Evolutionary conservation across 768 basidiomycete genomes (phyloP).

Genomic region (Suillus occidentalis): DNA sequence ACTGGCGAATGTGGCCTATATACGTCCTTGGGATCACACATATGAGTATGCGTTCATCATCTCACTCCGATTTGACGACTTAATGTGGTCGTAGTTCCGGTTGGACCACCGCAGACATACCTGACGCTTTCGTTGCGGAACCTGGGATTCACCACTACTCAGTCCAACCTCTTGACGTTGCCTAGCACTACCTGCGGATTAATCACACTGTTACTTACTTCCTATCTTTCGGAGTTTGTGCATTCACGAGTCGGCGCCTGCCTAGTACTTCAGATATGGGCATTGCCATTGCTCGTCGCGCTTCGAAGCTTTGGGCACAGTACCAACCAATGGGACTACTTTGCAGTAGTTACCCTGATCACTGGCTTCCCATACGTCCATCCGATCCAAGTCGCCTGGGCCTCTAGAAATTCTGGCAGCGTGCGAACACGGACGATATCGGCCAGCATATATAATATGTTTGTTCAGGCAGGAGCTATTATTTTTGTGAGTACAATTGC

Average conservation of each 20-base stretch:
- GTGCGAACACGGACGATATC: conserved; percentile 52
- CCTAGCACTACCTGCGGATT: conserved; percentile 58
- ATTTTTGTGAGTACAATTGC: conserved; percentile 38
- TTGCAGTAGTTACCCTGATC: conserved; percentile 50
- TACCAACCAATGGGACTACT: conserved; percentile 59
- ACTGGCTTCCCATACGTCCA: conserved; percentile 51
- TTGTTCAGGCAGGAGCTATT: conserved; percentile 57
- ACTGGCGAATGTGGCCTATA: conserved; percentile 67
- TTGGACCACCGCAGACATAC: conserved; percentile 59
- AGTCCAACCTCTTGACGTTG: conserved; percentile 62
- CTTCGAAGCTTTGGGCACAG: conserved; percentile 48
- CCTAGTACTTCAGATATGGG: conserved; percentile 59
- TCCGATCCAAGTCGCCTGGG: conserved; percentile 53
- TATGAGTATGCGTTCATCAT: conserved; percentile 40
- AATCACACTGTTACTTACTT: conserved; percentile 45
- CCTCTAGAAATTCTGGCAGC: conserved; percentile 58
- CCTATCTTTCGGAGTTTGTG: conserved; percentile 54
- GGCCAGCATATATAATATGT: conserved; percentile 60
- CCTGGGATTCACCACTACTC: conserved; percentile 62
- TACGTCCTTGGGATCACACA: conserved; percentile 57
- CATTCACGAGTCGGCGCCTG: conserved; percentile 56
- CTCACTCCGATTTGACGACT: not conserved
- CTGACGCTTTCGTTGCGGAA: conserved; percentile 62
- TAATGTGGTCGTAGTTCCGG: conserved; percentile 44
- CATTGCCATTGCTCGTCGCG: conserved; percentile 57